phyloP scores from a whole-genome alignment of 2,329 filamentous ascomycete species.

The Fusarium mangiferae region DNA sequence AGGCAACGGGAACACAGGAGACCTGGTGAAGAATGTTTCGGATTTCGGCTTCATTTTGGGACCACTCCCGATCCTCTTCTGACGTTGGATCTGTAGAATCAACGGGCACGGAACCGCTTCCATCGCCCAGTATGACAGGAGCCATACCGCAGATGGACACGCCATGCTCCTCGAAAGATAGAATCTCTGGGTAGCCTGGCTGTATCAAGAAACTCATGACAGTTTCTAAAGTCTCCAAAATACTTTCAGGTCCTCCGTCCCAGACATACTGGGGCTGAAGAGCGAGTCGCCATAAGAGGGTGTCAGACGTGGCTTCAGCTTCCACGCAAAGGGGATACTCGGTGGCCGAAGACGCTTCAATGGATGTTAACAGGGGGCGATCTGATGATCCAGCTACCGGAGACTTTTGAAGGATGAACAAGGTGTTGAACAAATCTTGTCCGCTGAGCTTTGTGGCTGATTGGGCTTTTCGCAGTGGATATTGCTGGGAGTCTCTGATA shows the following conservation, averaged over 20 bases:
- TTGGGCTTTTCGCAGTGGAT: slow-evolving; percentile 78
- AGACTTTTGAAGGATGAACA: slow-evolving; percentile 65
- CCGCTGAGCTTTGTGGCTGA: slow-evolving; percentile 51
- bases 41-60: slow-evolving; percentile 51
- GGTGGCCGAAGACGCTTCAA: slow-evolving; percentile 72
- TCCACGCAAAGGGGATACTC: slow-evolving; percentile 88
- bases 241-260: slow-evolving; percentile 52
- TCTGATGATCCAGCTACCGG: background rate
- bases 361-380: slow-evolving; percentile 66
- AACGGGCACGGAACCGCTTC: background rate
- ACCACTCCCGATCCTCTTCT: slow-evolving; percentile 45
- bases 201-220: slow-evolving; percentile 67
- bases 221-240: slow-evolving; percentile 70
- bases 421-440: slow-evolving; percentile 61
- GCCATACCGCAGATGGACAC: slow-evolving; percentile 75
- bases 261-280: slow-evolving; percentile 69
- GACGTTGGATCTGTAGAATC: background rate
- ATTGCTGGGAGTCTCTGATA: slow-evolving; percentile 78
- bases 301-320: slow-evolving; percentile 70
- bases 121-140: slow-evolving; percentile 24
- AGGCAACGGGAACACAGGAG: slow-evolving; percentile 66
- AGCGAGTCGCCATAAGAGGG: slow-evolving; percentile 77
- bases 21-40: slow-evolving; percentile 64
- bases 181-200: slow-evolving; percentile 58
- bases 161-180: slow-evolving; percentile 62